phyloP scores from a whole-genome alignment of 2,329 filamentous ascomycete species.

The Monilinia vaccinii-corymbosi region DNA sequence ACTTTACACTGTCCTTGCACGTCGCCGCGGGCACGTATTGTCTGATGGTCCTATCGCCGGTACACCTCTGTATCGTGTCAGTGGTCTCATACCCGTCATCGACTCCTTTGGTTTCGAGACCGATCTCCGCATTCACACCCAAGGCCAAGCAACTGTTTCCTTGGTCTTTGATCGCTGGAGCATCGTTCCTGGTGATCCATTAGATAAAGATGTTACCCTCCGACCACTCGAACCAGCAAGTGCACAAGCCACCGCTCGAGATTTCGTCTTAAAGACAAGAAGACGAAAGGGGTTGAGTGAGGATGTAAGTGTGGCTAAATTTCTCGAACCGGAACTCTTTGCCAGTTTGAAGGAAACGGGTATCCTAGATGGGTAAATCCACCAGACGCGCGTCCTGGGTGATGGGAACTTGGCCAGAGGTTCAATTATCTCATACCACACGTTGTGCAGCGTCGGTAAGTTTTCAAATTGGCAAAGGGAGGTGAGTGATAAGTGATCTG shows the following conservation, averaged over 20 bases:
- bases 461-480: background rate
- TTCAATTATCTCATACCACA: background rate
- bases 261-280: conserved; percentile 95
- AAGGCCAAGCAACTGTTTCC: conserved; percentile 82
- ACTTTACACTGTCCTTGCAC: conserved; percentile 84
- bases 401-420: background rate
- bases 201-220: conserved; percentile 77
- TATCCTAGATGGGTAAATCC: conserved; percentile 55
- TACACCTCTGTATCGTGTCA: conserved; percentile 86
- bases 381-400: background rate
- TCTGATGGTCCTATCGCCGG: conserved; percentile 91
- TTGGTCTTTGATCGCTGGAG: conserved; percentile 95
- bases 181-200: conserved; percentile 88
- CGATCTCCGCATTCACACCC: conserved; percentile 89
- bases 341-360: conserved; percentile 81
- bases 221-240: conserved; percentile 79
- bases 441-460: background rate
- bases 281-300: conserved; percentile 88
- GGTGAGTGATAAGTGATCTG: background rate
- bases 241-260: conserved; percentile 81
- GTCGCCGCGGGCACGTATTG: conserved; percentile 83
- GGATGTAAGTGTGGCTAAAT: conserved; percentile 92
- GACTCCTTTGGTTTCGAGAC: conserved; percentile 98
- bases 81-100: conserved; percentile 87
- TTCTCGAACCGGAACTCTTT: conserved; percentile 91